phyloP scores from a whole-genome alignment of 2,329 filamentous ascomycete genomes.

The Ascochyta koolunga region DNA sequence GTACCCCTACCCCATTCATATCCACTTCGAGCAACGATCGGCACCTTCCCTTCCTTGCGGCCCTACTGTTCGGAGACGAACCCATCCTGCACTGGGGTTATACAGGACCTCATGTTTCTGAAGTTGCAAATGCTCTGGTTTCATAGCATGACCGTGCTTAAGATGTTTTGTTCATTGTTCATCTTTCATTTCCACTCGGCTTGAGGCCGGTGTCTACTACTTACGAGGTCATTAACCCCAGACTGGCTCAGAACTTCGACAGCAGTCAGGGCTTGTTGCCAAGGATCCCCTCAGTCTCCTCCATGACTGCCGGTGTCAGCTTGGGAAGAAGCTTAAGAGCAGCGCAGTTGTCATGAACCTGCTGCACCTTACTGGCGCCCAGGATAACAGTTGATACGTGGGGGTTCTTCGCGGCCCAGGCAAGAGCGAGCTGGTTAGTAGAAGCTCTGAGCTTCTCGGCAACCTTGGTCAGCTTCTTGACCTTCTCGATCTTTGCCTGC shows the following conservation, averaged over 20 bases:
- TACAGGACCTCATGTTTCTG: background rate
- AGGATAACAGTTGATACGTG: conserved; percentile 64
- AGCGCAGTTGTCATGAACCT: conserved; percentile 58
- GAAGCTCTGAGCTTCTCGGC: conserved; percentile 57
- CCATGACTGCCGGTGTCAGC: conserved; percentile 48
- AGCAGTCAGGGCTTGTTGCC: conserved; percentile 46
- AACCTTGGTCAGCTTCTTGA: conserved; percentile 59
- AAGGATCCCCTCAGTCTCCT: conserved; percentile 49
- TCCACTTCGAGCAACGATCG: background rate
- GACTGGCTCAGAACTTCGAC: conserved; percentile 7
- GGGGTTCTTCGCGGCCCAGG: conserved; percentile 65
- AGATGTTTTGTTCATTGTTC: background rate
- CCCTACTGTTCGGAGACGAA: conserved; percentile 2
- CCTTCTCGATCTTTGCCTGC: conserved; percentile 63
- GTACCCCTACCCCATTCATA: too few relatives aligned
- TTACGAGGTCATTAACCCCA: background rate
- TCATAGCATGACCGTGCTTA: background rate
- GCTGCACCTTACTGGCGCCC: conserved; percentile 58
- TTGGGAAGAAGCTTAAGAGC: conserved; percentile 52
- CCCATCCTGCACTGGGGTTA: background rate
- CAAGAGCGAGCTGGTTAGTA: conserved; percentile 61
- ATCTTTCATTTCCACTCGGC: background rate
- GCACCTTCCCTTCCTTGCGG: background rate
- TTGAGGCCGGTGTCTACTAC: background rate
- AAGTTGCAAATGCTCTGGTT: background rate